Evolutionary conservation across 345 rosid species (phyloP).

Genomic region (Populus alba): DNA sequence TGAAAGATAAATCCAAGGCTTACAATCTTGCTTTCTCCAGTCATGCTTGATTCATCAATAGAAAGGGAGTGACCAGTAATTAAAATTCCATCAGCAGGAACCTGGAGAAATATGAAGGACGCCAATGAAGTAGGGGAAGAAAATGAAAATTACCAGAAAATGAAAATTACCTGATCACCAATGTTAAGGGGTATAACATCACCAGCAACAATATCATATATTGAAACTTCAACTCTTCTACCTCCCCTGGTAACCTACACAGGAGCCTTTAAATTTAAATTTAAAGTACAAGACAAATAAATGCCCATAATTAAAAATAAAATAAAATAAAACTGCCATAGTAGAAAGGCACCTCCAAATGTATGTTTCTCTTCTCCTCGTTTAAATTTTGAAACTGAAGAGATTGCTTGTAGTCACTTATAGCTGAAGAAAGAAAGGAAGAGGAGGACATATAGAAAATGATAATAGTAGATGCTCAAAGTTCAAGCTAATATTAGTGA

Average conservation of each 20-base stretch:
- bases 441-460: neutral
- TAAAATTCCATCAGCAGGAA: conserved; percentile 96
- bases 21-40: conserved; percentile 97
- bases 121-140: neutral
- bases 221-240: conserved; percentile 76
- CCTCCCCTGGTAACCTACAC: conserved; percentile 86
- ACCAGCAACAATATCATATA: conserved; percentile 90
- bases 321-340: neutral
- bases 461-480: neutral
- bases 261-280: neutral
- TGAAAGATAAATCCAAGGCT: conserved; percentile 24
- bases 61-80: conserved; percentile 90
- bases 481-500: neutral
- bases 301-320: neutral
- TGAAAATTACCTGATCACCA: conserved; percentile 77
- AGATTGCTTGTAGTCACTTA: conserved; percentile 94
- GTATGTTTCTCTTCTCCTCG: conserved; percentile 95
- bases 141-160: neutral
- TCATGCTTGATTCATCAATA: conserved; percentile 98
- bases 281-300: neutral
- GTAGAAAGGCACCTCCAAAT: conserved; percentile 60
- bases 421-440: conserved; percentile 47
- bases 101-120: conserved; percentile 38
- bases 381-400: conserved; percentile 95
- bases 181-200: conserved; percentile 88